Base-by-base conservation (phyloP, 768 basidiomycete genomes). In the Rhizopogon salebrosus region DNA sequence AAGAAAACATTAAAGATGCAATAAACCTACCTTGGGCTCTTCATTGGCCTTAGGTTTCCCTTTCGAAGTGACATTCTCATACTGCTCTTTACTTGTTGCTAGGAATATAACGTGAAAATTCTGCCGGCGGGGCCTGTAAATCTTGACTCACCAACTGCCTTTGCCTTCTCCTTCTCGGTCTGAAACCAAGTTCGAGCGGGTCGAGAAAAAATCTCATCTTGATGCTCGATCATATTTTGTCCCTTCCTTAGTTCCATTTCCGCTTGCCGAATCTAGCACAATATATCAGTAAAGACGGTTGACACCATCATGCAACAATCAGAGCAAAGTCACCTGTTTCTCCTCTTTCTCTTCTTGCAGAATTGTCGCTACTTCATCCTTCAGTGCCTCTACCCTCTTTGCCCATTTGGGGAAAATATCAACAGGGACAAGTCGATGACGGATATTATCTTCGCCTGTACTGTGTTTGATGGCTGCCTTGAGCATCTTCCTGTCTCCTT, bases 121-220 rank as follows among this genome's bases (percentile, higher is more conserved):
- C 49, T 39, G 10, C 43, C 18, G 16, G 52, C 67, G 24, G 22
- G 51, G 9, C 27, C 7, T 20, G 27, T 34, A 36, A 53, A 35
- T 13, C 14, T 49, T 36, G n/a, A 45, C 58, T 38, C 56, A 95
- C 94, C 87, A 82, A 87, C 82, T 4, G 92, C 79, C 54, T 80
- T 82, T 56, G 76, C 70, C 72, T 89, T 98, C 61, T 97, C 92
- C 67, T 87, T 89, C 52, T 78, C 75, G 8, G 79, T 83, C 71
- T 98, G 97, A 79, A 99, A 99, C 97, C 97, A 99, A n/a, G 94
- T 98, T 60, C 95, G 80, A 16, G 93, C 92, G 5, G 97, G 97
- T 53, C 95, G 78, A 20, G 91, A 86, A 67, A 84, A 90, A 60
- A 99, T 99, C 72, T 98, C 95, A 10, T 77, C 82, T 68, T 90